A percentile compares a stretch with the other conserved stretches of the same genome.
phyloP scores from a whole-genome alignment of 192 early-diverging fungal genomes.

The Piromyces finnis region DNA sequence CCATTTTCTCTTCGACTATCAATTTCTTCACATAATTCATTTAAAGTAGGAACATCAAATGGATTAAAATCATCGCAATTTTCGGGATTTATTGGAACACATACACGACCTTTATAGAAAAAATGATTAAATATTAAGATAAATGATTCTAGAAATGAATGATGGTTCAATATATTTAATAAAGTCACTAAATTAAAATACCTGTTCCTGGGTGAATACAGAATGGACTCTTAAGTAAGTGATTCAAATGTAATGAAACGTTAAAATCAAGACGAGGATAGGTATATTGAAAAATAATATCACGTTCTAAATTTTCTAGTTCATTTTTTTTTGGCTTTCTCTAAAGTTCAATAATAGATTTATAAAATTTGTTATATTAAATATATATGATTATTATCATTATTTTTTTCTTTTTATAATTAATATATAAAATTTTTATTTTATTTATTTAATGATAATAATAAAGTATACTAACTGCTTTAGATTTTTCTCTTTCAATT shows the following conservation, averaged over 20 bases:
- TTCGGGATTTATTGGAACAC: constrained; percentile 73
- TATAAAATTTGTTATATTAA: too few relatives aligned
- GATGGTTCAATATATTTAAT: too few relatives aligned
- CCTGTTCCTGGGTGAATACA: constrained; percentile 89
- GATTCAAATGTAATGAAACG: constrained; percentile 73
- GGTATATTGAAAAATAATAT: constrained; percentile 74
- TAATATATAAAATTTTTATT: too few relatives aligned
- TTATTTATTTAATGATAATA: too few relatives aligned
- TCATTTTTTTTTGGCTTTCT: constrained; percentile 14
- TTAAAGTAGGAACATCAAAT: constrained; percentile 50
- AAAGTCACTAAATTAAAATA: neutral
- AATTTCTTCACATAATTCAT: constrained; percentile 43
- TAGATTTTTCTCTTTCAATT: neutral
- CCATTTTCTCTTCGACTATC: constrained; percentile 5
- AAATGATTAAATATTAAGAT: neutral
- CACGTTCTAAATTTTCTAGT: constrained; percentile 24
- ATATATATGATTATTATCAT: too few relatives aligned
- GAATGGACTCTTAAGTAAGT: constrained; percentile 94
- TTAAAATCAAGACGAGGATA: constrained; percentile 90
- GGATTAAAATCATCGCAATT: constrained; percentile 74
- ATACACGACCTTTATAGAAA: constrained; percentile 48
- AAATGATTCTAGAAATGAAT: too few relatives aligned
- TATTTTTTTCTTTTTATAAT: too few relatives aligned
- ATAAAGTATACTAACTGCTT: neutral
- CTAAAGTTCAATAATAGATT: too few relatives aligned